Base-by-base conservation (phyloP, 2,329 filamentous ascomycete genomes). In the Colletotrichum echinochloae region DNA sequence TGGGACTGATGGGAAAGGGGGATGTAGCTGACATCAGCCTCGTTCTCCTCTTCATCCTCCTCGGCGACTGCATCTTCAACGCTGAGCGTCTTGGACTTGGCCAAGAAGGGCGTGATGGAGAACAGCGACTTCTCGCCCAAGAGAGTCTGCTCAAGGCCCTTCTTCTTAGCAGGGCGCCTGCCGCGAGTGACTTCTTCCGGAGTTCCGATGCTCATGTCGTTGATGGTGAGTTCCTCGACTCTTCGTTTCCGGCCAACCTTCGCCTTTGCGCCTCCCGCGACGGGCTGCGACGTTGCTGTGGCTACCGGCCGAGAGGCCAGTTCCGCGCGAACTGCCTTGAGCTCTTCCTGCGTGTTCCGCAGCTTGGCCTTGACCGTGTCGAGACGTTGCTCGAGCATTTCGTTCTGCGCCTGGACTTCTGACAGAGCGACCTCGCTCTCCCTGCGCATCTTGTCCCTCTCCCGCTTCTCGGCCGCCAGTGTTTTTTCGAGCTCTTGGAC, bases 41-140 rank as follows among this genome's bases (percentile, higher is more conserved):
- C 66, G 39, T 73, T 73, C 26, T 75, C 72, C 39, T 81, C 83
- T 37, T 78, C 73, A 4, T 70, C 75, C 26, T 76, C 74, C 18
- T 81, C 79, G 28, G 81, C 80, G 33, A 83, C 83, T 8, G 62
- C 65, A 18, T 77, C 76, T n/a, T 71, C 69, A n/a, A 73, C 60
- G 30, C 41, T 91, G 71, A 86, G 78, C 6, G 79, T 84, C 79
- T 87, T 90, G 33, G 89, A 91, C 60, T 91, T 90, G 79, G 95
- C 97, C 72, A 98, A 85, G 83, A 97, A 98, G 0, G 95, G 95
- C 0, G 95, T 98, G 73, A 98, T 94, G 5, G 94, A 97, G 80
- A 98, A 98, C 3, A 88, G 91, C 0, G 95, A 98, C 80, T 97
- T 98, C 77, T 97, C 94, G 37, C 93, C 94, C 6, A 92, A 84